phyloP scores from a whole-genome alignment of 306 rosid species.

The Biancaea sappan region DNA sequence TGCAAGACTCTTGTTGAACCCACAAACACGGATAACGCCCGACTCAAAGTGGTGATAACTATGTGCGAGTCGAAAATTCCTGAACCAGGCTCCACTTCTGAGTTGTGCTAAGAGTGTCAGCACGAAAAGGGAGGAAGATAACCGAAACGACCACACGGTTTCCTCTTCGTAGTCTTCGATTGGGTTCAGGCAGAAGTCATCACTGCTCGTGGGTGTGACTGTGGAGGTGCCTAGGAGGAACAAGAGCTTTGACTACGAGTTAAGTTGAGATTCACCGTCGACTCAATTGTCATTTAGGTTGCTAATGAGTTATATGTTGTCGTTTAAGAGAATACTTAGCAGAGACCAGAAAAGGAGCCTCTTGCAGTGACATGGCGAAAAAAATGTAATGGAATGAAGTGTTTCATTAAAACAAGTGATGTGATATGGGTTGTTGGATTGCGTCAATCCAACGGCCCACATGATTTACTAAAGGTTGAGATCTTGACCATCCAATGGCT shows the following conservation, averaged over 20 bases:
- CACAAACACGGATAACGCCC: background rate
- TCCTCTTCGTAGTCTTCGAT: constrained; percentile 45
- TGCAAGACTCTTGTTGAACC: constrained; percentile 75
- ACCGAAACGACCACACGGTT: constrained; percentile 9
- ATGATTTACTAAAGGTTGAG: too few relatives aligned
- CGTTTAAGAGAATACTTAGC: constrained; percentile 70
- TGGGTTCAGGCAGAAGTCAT: constrained; percentile 48
- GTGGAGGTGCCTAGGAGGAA: constrained; percentile 64
- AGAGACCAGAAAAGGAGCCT: constrained; percentile 48
- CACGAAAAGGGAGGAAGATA: background rate
- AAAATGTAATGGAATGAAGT: too few relatives aligned
- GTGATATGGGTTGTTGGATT: too few relatives aligned
- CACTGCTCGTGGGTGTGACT: constrained; percentile 43
- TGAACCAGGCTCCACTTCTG: constrained; percentile 48
- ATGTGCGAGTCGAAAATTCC: constrained; percentile 27
- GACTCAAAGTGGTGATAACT: constrained; percentile 32
- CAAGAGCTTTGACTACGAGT: constrained; percentile 44
- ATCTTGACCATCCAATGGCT: too few relatives aligned
- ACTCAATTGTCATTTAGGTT: constrained; percentile 55
- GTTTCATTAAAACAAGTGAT: too few relatives aligned
- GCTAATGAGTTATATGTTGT: constrained; percentile 77
- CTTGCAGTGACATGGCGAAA: too few relatives aligned
- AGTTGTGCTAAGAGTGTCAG: constrained; percentile 43
- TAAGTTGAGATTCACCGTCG: constrained; percentile 43
- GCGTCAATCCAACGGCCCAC: too few relatives aligned